Base-by-base conservation (phyloP, 805 yeast genomes). In the Sugiyamaella mastotermitis region DNA sequence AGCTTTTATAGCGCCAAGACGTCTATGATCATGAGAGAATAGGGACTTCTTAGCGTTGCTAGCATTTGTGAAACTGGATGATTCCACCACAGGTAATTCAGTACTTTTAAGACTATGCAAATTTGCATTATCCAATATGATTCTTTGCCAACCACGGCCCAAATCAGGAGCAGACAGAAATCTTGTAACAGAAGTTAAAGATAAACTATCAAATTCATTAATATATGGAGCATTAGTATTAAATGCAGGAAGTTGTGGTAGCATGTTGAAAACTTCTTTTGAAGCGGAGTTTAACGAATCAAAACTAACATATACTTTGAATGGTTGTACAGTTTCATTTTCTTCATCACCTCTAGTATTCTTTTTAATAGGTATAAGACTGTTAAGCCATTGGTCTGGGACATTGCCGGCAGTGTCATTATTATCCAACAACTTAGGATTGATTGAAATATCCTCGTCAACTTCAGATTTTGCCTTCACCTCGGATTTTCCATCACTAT, bases 1-100 rank as follows among this genome's bases (percentile, higher is more conserved):
- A 0, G 98, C 97, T 46, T 81, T 78, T 35, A 88, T 66, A 37
- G 51, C 55, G 15, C 33, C 35, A 16, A 50, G 53, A 6, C 50
- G 41, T 31, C 45, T 45, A 11, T 42, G 24, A 17, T 53, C 57
- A 27, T 35, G 40, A 15, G 43, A 39, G 35, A 52, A 52, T 14
- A 39, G 35, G 16, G 41, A 40, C 11, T 38, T 32, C 15, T 21
- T 27, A 25, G 34, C 19, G 11, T 13, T 11, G 33, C 25, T 24
- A 11, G 34, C 5, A 11, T 35, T 13, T 9, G 36, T n/a, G 26
- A n/a, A n/a, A 11, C 14, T 13, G 10, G 29, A 15, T 5, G 37
- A 7, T 5, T 17, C 35, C 3, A 15, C 31, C 6, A n/a, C 8
- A 10, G 34, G 5, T 15, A 30, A 8, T 18, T 24, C 27, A 20